Percentiles rank a stretch among this genome's conserved stretches.
Conservation (phyloP, 208 protist species). For the Trypanosoma theileri region DNA sequence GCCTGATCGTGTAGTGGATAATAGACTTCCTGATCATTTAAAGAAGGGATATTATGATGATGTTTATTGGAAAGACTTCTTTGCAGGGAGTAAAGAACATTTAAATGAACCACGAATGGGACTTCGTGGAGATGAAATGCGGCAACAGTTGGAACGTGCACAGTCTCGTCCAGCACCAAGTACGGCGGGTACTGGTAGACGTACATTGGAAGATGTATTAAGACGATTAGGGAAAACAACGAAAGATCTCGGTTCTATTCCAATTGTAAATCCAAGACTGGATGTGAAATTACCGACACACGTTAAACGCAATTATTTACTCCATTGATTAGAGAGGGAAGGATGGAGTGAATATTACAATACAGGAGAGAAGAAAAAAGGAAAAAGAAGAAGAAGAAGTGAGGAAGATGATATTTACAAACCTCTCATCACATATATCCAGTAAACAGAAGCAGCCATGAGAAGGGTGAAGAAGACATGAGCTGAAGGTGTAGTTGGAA, state of each 20-base stretch:
- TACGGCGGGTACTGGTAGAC: conserved; percentile 50
- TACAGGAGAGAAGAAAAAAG: not conserved
- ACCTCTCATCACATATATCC: too few relatives aligned
- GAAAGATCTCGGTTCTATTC: conserved; percentile 78
- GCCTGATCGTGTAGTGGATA: conserved; percentile 91
- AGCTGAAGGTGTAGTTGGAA: too few relatives aligned
- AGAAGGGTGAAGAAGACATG: too few relatives aligned
- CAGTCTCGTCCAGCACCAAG: conserved; percentile 28
- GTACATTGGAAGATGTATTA: conserved; percentile 89
- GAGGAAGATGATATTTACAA: too few relatives aligned
- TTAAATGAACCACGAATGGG: conserved; percentile 90
- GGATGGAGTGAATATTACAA: not conserved
- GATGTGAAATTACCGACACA: conserved; percentile 87
- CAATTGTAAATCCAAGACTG: conserved; percentile 79
- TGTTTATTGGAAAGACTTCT: conserved; percentile 93
- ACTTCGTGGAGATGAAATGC: conserved; percentile 88
- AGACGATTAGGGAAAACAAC: conserved; percentile 77
- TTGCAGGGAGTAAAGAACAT: conserved; percentile 87
- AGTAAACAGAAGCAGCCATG: too few relatives aligned
- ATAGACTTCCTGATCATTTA: conserved; percentile 90
- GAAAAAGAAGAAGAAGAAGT: not conserved
- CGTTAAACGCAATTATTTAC: conserved; percentile 81
- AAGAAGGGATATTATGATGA: conserved; percentile 95
- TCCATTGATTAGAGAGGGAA: conserved; percentile 54
- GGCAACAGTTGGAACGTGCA: conserved; percentile 55